These are phyloP conservation scores for Petrea volubilis DNA, from an alignment of 257 asterid genomes.

Conservation along the genomic window DNA sequence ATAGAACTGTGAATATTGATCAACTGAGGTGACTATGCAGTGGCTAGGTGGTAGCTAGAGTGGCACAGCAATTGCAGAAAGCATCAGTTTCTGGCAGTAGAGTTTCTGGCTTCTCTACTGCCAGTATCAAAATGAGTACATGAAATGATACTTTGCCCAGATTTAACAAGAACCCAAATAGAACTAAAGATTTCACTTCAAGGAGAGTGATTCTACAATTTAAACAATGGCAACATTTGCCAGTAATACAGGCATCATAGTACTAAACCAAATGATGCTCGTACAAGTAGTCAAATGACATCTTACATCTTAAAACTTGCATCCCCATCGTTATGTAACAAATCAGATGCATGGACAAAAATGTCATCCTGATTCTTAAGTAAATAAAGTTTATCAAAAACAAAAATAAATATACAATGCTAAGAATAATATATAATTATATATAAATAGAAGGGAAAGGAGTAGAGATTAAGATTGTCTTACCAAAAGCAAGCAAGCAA, in stretches of 20 bases:
- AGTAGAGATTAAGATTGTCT: no score
- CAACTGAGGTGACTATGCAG: neutral
- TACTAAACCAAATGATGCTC: neutral
- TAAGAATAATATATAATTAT: no score
- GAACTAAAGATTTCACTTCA: neutral
- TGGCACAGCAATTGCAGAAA: neutral
- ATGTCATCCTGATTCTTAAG: no score
- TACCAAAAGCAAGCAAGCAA: neutral
- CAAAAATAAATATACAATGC: no score
- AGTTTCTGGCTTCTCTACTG: neutral
- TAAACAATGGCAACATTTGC: neutral
- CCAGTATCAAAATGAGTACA: neutral
- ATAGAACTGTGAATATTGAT: neutral
- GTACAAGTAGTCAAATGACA: neutral
- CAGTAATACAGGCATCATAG: neutral
- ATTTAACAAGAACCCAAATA: neutral
- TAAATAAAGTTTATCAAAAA: no score
- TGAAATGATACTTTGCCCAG: neutral
- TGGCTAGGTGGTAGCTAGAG: neutral
- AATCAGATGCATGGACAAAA: no score
- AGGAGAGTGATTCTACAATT: neutral
- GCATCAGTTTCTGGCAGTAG: no score
- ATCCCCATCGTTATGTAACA: no score
- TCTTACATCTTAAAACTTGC: neutral
- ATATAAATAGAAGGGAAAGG: no score